Conservation (phyloP, 2,329 filamentous ascomycete species). For the Venturia nashicola region DNA sequence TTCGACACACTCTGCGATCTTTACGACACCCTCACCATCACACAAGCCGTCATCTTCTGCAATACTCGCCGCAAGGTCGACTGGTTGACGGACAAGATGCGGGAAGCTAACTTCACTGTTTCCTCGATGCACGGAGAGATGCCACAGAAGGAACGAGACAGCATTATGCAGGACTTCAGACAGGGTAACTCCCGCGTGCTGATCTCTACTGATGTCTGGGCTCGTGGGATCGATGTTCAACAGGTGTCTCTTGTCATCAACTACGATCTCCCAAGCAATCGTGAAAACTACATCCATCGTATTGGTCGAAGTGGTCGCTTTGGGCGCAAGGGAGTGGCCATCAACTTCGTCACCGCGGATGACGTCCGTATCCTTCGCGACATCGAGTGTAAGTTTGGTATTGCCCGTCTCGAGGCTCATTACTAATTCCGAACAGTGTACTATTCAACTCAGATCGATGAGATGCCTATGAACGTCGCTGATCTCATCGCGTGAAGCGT, state of each 20-base stretch:
- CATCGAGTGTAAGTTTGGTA: conserved; percentile 63
- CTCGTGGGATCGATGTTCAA: conserved; percentile 96
- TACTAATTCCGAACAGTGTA: conserved; percentile 50
- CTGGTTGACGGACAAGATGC: conserved; percentile 99
- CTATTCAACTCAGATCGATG: conserved; percentile 93
- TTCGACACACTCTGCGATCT: conserved; percentile 97
- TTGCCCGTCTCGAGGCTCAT: background rate
- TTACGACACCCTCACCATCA: conserved; percentile 97
- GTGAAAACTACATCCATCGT: conserved; percentile 99
- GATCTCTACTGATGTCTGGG: conserved; percentile 97
- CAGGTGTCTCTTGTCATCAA: conserved; percentile 98
- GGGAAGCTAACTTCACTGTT: conserved; percentile 96
- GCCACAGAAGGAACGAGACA: conserved; percentile 95
- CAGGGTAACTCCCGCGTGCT: conserved; percentile 92
- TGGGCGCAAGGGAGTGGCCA: conserved; percentile 94
- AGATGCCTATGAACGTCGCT: conserved; percentile 87
- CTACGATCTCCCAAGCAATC: conserved; percentile 94
- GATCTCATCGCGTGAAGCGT: conserved; percentile 7
- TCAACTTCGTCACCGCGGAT: conserved; percentile 98
- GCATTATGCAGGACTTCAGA: conserved; percentile 98
- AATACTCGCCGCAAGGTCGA: conserved; percentile 98
- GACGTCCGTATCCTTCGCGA: conserved; percentile 95
- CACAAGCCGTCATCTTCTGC: conserved; percentile 98
- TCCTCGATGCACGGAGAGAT: conserved; percentile 99
- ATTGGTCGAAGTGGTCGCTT: conserved; percentile 94